Conservation (phyloP, 805 yeast species). For the Wickerhamiella bombiphila region DNA sequence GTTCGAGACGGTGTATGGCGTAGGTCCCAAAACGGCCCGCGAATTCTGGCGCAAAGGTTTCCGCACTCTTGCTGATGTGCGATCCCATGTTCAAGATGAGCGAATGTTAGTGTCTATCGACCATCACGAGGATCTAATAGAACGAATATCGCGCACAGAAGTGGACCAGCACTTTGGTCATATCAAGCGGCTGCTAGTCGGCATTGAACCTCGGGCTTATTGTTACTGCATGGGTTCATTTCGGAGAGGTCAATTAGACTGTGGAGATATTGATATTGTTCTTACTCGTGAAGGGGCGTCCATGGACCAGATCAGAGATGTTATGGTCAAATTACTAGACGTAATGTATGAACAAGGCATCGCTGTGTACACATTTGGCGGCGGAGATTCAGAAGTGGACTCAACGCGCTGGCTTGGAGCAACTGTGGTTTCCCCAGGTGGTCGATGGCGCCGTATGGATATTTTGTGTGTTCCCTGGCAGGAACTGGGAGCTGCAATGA, state of each 20-base stretch:
- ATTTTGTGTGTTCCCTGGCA: conserved; percentile 33
- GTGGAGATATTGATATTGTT: conserved; percentile 43
- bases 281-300: conserved; percentile 26
- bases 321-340: conserved; percentile 14
- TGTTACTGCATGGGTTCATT: conserved; percentile 37
- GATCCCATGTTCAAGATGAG: conserved; percentile 20
- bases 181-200: conserved; percentile 19
- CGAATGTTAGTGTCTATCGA: conserved; percentile 30
- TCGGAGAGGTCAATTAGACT: conserved; percentile 31
- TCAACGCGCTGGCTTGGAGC: conserved; percentile 24
- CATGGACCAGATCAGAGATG: conserved; percentile 14
- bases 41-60: conserved; percentile 29
- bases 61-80: conserved; percentile 28
- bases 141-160: conserved; percentile 32
- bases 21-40: conserved; percentile 31
- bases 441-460: conserved; percentile 39
- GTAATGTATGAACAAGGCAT: conserved; percentile 21
- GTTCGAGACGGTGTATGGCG: conserved; percentile 34
- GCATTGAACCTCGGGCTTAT: conserved; percentile 26
- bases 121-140: conserved; percentile 34
- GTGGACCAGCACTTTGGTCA: conserved; percentile 29
- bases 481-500: conserved; percentile 32
- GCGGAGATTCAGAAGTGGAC: conserved; percentile 13
- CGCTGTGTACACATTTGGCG: conserved; percentile 25
- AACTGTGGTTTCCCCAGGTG: conserved; percentile 18